A percentile compares a stretch with the other conserved stretches of the same genome.
phyloP scores from a whole-genome alignment of 208 protist genomes.

The Crithidia mellificae region DNA sequence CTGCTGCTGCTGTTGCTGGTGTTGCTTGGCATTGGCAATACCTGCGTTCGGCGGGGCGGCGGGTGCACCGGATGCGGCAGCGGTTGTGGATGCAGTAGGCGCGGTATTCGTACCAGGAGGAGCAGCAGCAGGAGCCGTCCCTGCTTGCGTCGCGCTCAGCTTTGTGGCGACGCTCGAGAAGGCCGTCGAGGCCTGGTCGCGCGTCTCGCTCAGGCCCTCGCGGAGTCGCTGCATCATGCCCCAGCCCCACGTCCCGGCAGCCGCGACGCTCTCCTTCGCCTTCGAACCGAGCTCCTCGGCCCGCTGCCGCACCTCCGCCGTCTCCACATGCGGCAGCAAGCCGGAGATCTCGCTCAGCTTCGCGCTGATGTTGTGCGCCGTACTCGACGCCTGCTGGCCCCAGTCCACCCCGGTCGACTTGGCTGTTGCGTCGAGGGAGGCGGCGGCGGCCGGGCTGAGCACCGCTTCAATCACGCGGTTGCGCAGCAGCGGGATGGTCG shows the following conservation, averaged over 20 bases:
- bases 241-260: slow-evolving; percentile 71
- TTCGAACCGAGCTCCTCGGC: slow-evolving; percentile 55
- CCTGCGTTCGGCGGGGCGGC: slow-evolving; percentile 1
- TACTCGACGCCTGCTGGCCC: slow-evolving; percentile 21
- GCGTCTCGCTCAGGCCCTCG: slow-evolving; percentile 43
- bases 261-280: slow-evolving; percentile 50
- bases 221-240: slow-evolving; percentile 55
- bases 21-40: no score
- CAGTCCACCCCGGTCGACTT: slow-evolving; percentile 10
- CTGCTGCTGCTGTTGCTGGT: slow-evolving; percentile 17
- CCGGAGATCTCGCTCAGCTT: slow-evolving; percentile 36
- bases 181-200: slow-evolving; percentile 21
- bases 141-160: background rate
- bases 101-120: background rate
- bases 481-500: slow-evolving; percentile 71
- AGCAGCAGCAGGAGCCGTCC: background rate
- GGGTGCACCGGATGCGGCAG: slow-evolving; percentile 3
- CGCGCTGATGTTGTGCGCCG: slow-evolving; percentile 21
- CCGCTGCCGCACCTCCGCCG: slow-evolving; percentile 42
- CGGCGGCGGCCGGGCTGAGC: slow-evolving; percentile 22
- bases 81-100: background rate
- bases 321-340: slow-evolving; percentile 28
- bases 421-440: slow-evolving; percentile 1
- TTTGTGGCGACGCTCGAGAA: slow-evolving; percentile 9
- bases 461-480: slow-evolving; percentile 37